Conservation (phyloP, 768 basidiomycete species). For the Suillus subaureus region DNA sequence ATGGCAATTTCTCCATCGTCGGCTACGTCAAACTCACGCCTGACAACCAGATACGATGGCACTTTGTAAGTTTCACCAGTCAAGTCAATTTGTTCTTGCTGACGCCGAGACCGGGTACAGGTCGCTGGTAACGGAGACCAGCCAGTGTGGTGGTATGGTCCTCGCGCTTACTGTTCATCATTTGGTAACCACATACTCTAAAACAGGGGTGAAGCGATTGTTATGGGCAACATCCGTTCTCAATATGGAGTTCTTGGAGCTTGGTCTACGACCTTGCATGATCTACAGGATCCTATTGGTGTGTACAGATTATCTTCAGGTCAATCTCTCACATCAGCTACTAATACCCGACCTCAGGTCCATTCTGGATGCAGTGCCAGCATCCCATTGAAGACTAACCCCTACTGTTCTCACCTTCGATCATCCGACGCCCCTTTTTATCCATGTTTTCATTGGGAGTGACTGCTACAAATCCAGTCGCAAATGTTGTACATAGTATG, state of each 20-base stretch:
- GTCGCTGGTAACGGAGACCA: slow-evolving; percentile 53
- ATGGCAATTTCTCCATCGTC: slow-evolving; percentile 48
- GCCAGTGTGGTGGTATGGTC: slow-evolving; percentile 57
- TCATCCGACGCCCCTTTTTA: background rate
- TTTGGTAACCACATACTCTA: background rate
- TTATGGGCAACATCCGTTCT: slow-evolving; percentile 62
- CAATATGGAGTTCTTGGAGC: slow-evolving; percentile 57
- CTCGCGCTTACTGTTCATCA: background rate
- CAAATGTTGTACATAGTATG: background rate
- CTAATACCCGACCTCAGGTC: slow-evolving; percentile 17
- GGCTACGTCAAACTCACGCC: slow-evolving; percentile 59
- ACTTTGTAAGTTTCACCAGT: slow-evolving; percentile 50
- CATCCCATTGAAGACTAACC: slow-evolving; percentile 24
- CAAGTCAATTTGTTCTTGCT: slow-evolving; percentile 2
- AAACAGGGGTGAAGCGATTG: slow-evolving; percentile 60
- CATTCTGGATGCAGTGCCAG: slow-evolving; percentile 33
- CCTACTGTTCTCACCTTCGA: background rate
- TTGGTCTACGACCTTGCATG: slow-evolving; percentile 53
- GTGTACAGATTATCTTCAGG: background rate
- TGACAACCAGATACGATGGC: slow-evolving; percentile 62
- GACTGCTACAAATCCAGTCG: background rate
- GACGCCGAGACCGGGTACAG: slow-evolving; percentile 29
- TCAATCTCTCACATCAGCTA: background rate
- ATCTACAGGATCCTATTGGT: slow-evolving; percentile 52
- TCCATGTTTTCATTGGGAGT: too few relatives aligned